Base-by-base conservation (phyloP, 495 filamentous ascomycete genomes). In the Cercophora newfieldiana region DNA sequence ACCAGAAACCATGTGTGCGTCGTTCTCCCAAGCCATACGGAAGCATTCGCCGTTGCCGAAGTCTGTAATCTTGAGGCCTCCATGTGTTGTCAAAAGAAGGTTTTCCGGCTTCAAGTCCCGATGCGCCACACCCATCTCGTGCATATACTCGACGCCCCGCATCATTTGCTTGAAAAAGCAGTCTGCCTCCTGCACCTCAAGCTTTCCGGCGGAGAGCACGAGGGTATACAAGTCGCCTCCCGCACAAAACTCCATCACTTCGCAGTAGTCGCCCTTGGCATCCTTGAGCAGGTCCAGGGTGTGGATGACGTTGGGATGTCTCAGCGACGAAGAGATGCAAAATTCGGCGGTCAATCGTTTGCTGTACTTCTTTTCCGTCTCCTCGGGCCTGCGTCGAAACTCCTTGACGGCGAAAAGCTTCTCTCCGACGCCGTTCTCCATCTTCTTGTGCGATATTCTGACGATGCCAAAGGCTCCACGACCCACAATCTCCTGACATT, bases 131-230 rank as follows among this genome's bases (percentile, higher is more conserved):
- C 95, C 95, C 95, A 99, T 99, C 72, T 98, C 95, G 77, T 99
- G 95, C 87, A 99, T 92, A 77, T 99, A 99, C 76, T 98, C 94
- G 50, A 99, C 96, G 30, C 96, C 95, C 57, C 96, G 93, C 96
- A 99, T 98, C 70, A 99, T 86, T 77, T 99, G 95, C 81, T 98
- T 97, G 85, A 99, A 99, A 76, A 93, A 96, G 80, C 95, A 99
- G 78, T 99, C 95, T 28, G 95, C 95, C 76, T 99, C 95, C 48
- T 84, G 76, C 63, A 96, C 94, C 71, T 98, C 95, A 55, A 99
- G 86, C 74, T 96, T 97, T 28, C 92, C 93, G 24, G 94, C 92
- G 12, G 94, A 87, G 53, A 99, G 88, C 25, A 98, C 90, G 22
- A 99, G 83, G 0, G 93, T 97, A 78, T 99, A 99, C 22, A 99